Evolutionary conservation across 805 yeast genomes (phyloP).

Genomic region (Wickerhamomyces hampshirensis): DNA sequence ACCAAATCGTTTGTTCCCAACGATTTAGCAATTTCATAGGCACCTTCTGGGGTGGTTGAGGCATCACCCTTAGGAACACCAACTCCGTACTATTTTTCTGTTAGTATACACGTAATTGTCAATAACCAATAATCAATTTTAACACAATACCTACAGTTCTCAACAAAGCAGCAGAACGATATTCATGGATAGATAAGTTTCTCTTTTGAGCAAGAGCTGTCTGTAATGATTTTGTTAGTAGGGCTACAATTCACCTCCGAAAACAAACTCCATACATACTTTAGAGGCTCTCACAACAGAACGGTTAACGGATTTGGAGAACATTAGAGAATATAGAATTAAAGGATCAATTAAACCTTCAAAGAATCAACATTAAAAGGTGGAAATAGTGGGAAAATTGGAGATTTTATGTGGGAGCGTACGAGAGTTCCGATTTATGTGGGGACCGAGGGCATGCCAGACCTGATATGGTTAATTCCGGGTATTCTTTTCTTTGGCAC

Average conservation of each 20-base stretch:
- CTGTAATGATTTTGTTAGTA: conserved; percentile 3
- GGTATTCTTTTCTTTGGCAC: too few relatives aligned
- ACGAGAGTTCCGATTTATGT: too few relatives aligned
- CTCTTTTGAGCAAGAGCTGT: conserved; percentile 40
- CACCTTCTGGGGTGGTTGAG: conserved; percentile 86
- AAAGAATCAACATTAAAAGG: neutral
- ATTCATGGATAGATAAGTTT: conserved; percentile 89
- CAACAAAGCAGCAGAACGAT: conserved; percentile 86
- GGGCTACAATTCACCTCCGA: neutral
- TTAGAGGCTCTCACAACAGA: conserved; percentile 17
- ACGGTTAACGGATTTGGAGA: conserved; percentile 15
- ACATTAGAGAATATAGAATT: conserved; percentile 3
- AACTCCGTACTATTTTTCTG: conserved; percentile 75
- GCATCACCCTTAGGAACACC: conserved; percentile 91
- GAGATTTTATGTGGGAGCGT: too few relatives aligned
- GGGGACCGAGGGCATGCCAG: too few relatives aligned
- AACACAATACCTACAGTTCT: conserved; percentile 29
- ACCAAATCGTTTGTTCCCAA: conserved; percentile 81
- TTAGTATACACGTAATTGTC: too few relatives aligned
- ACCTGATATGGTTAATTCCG: too few relatives aligned
- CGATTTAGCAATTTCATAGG: conserved; percentile 73
- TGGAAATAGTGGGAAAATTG: neutral
- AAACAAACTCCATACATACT: conserved; percentile 7
- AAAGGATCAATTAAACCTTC: neutral
- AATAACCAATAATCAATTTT: too few relatives aligned